Evolutionary conservation across 2,329 filamentous ascomycete genomes (phyloP), one percentile per base, ranked within the genome.

Genomic region (Dothideomycetes sp.): DNA sequence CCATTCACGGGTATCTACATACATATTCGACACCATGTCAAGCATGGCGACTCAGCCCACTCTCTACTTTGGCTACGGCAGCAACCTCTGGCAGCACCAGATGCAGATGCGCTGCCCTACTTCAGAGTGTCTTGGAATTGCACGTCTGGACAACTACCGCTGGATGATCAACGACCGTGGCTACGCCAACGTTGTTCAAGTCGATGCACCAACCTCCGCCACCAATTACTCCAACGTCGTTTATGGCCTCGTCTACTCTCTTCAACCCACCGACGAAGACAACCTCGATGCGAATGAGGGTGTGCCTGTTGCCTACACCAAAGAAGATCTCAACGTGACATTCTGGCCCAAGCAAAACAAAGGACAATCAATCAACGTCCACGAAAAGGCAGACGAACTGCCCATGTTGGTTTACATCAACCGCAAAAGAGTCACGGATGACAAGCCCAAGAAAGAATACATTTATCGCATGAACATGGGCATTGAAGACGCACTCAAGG

Each of bases 151-250:
- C 1, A 63, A 64, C 28, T 81, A 76, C 65, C 62, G 58, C 31
- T 85, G 78, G 78, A 66, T 81, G 39, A 83, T 85, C 63, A 80
- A 78, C 53, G 58, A 64, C 32, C 69, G 79, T 2, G 79, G 79
- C 11, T 83, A 78, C 54, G 81, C 81, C 27, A 85, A 84, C 53
- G 64, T 84, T n/a, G 69, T 77, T 18, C 54, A 57, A 36, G 30
- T 53, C 8, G 19, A 51, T n/a, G 45, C 54, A 3, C 16, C 22
- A 22, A 11, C 22, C 2, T 35, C 30, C 15, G 29, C 30, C 16
- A 28, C 44, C 18, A 29, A 24, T 33, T 56, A 49, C 13, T 47
- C 47, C 3, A 51, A 61, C 19, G 67, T 71, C 40, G 70, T 78
- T 24, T 77, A 73, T 56, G 76, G 76, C 4, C 55, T 79, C 2